phyloP scores from a whole-genome alignment of 164 flowering plant genomes.

The Umbilicus rupestris region DNA sequence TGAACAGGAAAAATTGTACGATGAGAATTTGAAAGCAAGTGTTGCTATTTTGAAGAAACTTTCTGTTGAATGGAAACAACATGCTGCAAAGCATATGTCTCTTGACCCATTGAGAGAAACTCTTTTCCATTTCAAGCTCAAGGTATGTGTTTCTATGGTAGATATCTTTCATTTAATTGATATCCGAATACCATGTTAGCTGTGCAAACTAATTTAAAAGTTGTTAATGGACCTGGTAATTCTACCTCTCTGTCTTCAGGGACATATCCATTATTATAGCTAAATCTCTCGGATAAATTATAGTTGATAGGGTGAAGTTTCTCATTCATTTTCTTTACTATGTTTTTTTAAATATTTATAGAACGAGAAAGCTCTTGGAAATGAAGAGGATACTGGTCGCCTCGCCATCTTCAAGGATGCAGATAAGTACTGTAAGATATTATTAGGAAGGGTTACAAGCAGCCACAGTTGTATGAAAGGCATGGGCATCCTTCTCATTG shows the following conservation, averaged over 20 bases:
- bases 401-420: not conserved
- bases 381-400: not conserved
- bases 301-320: not conserved
- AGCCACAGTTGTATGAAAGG: slow-evolving; percentile 2
- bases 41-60: slow-evolving; percentile 6
- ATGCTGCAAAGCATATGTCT: not conserved
- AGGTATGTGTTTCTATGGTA: not conserved
- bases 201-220: not conserved
- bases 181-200: not conserved
- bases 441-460: not conserved
- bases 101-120: slow-evolving; percentile 4
- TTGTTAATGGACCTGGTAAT: too few relatives aligned
- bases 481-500: not conserved
- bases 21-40: slow-evolving; percentile 7
- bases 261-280: not conserved
- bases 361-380: slow-evolving; percentile 2
- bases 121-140: not conserved
- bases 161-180: not conserved
- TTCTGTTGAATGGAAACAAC: slow-evolving; percentile 3
- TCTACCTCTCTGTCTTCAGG: too few relatives aligned
- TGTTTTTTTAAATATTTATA: not conserved
- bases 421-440: not conserved
- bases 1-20: slow-evolving; percentile 3
- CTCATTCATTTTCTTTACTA: not conserved
- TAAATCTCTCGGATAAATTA: not conserved